Evolutionary conservation across 345 rosid genomes (phyloP), one percentile per base, ranked within the genome.

Genomic region (Pugionium cornutum): DNA sequence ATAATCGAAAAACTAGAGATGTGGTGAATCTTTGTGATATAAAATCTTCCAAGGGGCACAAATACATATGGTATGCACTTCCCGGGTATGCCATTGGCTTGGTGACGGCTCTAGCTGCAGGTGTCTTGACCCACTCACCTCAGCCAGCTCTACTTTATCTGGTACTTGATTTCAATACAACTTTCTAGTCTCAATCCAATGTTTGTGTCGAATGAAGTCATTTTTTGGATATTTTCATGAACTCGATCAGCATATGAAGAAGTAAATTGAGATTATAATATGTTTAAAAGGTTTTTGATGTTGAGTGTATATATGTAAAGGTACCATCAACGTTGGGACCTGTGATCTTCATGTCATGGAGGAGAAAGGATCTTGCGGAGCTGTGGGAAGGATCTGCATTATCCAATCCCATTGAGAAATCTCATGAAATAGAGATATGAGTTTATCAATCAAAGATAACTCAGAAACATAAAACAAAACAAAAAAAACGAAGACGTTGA

Each of bases 241-340:
- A 18, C 18, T 18, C 18, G 18, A 18, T 18, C 18, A 18, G 18
- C 2, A 56, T 6, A 10, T 30, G 25, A 44, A 26, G 10, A 36
- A 9, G 44, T 26, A 53, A 29, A 39, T 1, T 42, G 50, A 31
- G 66, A 47, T 51, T 66, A n/a, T 41, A 41, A 18, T 18, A 47
- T 50, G 47, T 37, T 37, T 53, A 41, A 46, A 10, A 26, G 1
- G 1, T 2, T 36, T 18, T 50, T 43, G 30, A 1, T 2, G 9
- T 63, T 58, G 26, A 64, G 53, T 28, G 2, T 4, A 5, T 62
- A 10, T 67, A 32, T 52, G 18, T 18, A 18, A 18, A 94, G 99
- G 97, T 94, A 68, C 96, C 99, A 36, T 89, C 95, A 2, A 94
- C 97, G 0, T 68, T 94, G 31, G 97, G 99, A 71, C 99, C 99